Base-by-base conservation (phyloP, 495 filamentous ascomycete species). In the Trichoderma parareesei region DNA sequence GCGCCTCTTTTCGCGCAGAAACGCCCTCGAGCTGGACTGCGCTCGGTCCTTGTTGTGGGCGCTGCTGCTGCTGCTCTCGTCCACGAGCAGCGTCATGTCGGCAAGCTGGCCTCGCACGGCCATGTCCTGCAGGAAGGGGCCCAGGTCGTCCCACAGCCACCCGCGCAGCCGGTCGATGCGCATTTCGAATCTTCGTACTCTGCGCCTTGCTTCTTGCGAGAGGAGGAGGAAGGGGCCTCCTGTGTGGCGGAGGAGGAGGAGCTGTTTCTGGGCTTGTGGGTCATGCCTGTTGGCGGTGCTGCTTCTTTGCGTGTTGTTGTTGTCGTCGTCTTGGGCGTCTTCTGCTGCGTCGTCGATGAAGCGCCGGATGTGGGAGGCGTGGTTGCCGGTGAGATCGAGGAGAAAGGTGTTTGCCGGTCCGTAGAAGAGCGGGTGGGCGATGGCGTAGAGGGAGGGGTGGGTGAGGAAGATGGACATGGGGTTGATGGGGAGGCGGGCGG, bases 381-480 rank as follows among this genome's bases (percentile, higher is more conserved):
- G 38, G 18, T 9, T 8, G 10, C 38, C 9, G 0, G 38, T 42
- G 6, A 61, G 53, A 57, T 65, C 55, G 11, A 65, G 41, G 14
- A 38, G 11, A 40, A 65, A 65, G 8, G 27, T 41, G 38, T 65
- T 49, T 5, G 33, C 18, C n/a, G 60, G 60, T 5, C 20, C 57
- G 53, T 70, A 74, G 64, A 74, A 71, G 49, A 74, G 65, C 4
- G 67, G 60, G 14, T 68, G 66, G n/a, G 68, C 68, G 43, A 72
- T 69, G 2, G 66, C 59, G 60, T 71, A 71, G 11, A 72, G 40
- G 20, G 63, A 66, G 35, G 65, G 65, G 42, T 63, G 66, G 33
- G 64, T 65, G 4, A 72, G 46, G 67, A 74, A 69, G 33, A 72
- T 61, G 59, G 61, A 41, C 1, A 71, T 5, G 35, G 46, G 38